These are phyloP conservation scores for Sporothrix inflata DNA, from an alignment of 2,329 filamentous ascomycete species.

Conservation along the genomic window DNA sequence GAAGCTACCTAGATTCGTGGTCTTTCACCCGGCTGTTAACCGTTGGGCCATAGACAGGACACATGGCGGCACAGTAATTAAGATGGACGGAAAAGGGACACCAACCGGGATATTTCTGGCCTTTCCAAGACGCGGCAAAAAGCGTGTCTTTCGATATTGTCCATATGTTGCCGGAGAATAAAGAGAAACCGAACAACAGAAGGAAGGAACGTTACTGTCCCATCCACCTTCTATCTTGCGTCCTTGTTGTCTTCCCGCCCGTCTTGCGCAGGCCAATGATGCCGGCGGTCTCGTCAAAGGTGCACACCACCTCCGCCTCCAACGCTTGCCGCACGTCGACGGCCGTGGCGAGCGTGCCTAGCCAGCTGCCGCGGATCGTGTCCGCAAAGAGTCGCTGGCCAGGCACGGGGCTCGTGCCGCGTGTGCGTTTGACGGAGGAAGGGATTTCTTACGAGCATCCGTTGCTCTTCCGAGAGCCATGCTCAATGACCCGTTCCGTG, in stretches of 20 bases:
- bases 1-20: neutral
- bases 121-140: neutral
- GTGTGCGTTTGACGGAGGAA: no score
- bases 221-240: neutral
- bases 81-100: neutral
- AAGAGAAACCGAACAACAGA: neutral
- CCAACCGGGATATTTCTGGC: neutral
- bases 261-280: no score
- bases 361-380: neutral
- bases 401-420: no score
- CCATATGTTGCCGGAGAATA: neutral
- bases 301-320: neutral
- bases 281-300: no score
- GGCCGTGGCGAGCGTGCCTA: neutral
- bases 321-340: neutral
- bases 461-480: no score
- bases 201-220: neutral
- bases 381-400: no score
- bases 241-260: neutral
- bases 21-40: neutral
- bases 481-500: no score
- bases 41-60: neutral
- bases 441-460: no score
- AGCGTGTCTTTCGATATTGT: neutral
- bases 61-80: neutral